Evolutionary conservation across 2,329 filamentous ascomycete species (phyloP), one percentile per base, ranked within the genome.

Genomic region (Ophiognomonia clavigignenti-juglandacearum): DNA sequence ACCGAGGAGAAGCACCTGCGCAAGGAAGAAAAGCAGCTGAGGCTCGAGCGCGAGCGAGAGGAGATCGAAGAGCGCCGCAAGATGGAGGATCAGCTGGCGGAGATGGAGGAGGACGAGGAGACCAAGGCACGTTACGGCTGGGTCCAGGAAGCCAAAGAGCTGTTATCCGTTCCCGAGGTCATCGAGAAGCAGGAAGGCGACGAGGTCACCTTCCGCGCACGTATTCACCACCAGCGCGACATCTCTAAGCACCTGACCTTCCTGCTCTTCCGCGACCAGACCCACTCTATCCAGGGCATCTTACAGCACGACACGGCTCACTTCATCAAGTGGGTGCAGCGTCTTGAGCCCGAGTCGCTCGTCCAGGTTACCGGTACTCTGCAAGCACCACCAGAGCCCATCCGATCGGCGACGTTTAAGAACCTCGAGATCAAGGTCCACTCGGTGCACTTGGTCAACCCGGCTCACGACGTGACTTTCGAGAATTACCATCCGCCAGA

Each of bases 301-400:
- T 71, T 96, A 34, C 72, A 80, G 19, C 69, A 73, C 51, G 71
- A 46, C 26, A 47, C 14, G 52, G 64, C 46, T 64, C 63, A 55
- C 57, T 92, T 96, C 76, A 75, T 96, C 23, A 84, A 87, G 60
- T 95, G 89, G 86, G 87, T 88, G 3, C 87, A 95, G 66, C 88
- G 88, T 61, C 72, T 96, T 38, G 82, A 85, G 45, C 72, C 83
- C 6, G 91, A 95, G 61, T 86, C 83, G 7, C 78, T 96, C 42
- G 82, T 96, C 5, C 79, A 87, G 48, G 81, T 95, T 47, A 81
- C 77, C 43, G 91, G 88, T 49, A 77, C 77, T 2, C 67, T 96
- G 4, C 86, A 89, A 59, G 74, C 77, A 52, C 86, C 89, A 0
- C 82, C 85, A 6, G 82, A 90, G 57, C 79, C 82, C 32, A 77